Percentiles rank a stretch among this genome's conserved stretches.
Conservation (phyloP, 805 yeast genomes). For the Schizosaccharomyces pombe region DNA sequence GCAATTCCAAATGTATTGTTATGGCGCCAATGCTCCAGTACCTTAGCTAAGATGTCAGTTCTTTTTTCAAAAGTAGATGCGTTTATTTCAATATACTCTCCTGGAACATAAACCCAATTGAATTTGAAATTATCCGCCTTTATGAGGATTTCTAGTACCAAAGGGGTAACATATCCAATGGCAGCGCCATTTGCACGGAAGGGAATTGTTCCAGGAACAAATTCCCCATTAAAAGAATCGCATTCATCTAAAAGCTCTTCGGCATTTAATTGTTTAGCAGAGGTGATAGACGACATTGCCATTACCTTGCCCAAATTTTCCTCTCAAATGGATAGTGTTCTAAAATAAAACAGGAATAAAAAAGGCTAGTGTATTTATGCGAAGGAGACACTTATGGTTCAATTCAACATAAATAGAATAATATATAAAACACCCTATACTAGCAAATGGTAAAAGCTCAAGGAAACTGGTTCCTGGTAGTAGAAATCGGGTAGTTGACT, state of each 20-base stretch:
- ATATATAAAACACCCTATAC: too few relatives aligned
- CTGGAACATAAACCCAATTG: neutral
- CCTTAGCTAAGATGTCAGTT: neutral
- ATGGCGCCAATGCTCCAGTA: constrained; percentile 11
- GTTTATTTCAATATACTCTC: neutral
- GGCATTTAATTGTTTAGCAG: neutral
- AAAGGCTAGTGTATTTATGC: too few relatives aligned
- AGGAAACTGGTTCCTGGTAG: too few relatives aligned
- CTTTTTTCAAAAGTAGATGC: neutral
- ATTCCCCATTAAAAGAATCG: neutral
- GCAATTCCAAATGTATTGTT: constrained; percentile 12
- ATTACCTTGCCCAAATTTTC: neutral
- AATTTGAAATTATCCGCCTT: neutral
- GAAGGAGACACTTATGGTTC: too few relatives aligned
- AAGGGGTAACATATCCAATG: neutral
- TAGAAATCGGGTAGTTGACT: too few relatives aligned
- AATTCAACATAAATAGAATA: too few relatives aligned
- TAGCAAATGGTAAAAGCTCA: too few relatives aligned
- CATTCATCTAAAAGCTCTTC: neutral
- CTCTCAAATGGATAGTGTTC: too few relatives aligned
- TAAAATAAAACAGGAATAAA: too few relatives aligned
- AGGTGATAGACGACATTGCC: neutral
- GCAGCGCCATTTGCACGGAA: neutral
- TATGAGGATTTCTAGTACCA: neutral
- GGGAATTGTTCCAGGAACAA: neutral